These are phyloP conservation scores for Arthroderma sp. DNA, from an alignment of 2,329 filamentous ascomycete genomes.

Conservation along the genomic window DNA sequence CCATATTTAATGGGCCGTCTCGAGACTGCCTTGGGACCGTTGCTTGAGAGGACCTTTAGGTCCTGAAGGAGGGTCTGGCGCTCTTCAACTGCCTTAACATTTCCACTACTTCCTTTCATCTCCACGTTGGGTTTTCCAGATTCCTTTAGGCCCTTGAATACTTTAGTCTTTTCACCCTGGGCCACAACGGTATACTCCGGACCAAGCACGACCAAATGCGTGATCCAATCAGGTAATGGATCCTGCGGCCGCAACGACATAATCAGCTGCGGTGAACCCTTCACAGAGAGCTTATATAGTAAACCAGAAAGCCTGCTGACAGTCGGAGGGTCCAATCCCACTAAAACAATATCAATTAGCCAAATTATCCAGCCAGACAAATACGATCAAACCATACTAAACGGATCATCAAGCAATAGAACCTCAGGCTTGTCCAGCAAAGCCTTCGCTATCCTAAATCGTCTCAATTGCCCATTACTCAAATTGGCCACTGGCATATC, in stretches of 20 bases:
- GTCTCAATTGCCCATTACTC: slow-evolving; percentile 82
- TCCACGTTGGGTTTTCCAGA: slow-evolving; percentile 15
- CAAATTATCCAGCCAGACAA: not conserved
- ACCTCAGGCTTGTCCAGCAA: slow-evolving; percentile 67
- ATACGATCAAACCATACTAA: slow-evolving; percentile 40
- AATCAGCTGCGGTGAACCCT: slow-evolving; percentile 56
- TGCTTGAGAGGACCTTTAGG: slow-evolving; percentile 3
- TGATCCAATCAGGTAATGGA: slow-evolving; percentile 78
- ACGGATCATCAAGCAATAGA: slow-evolving; percentile 80
- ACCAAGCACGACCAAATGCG: slow-evolving; percentile 62
- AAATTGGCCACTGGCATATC: slow-evolving; percentile 77
- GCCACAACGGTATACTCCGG: slow-evolving; percentile 51
- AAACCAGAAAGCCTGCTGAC: slow-evolving; percentile 58
- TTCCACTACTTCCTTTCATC: slow-evolving; percentile 3
- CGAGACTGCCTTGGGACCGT: not conserved
- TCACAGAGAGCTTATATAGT: slow-evolving; percentile 53
- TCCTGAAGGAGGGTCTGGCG: slow-evolving; percentile 6
- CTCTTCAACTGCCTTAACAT: slow-evolving; percentile 8
- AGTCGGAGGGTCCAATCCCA: slow-evolving; percentile 84
- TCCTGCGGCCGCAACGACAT: slow-evolving; percentile 76
- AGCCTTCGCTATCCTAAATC: slow-evolving; percentile 78
- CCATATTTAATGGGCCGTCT: slow-evolving; percentile 25
- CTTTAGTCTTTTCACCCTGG: slow-evolving; percentile 51
- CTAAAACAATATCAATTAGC: slow-evolving; percentile 17
- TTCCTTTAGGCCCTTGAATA: slow-evolving; percentile 34